phyloP scores from a whole-genome alignment of 306 rosid species.

The Trichosanthes cucumerina region DNA sequence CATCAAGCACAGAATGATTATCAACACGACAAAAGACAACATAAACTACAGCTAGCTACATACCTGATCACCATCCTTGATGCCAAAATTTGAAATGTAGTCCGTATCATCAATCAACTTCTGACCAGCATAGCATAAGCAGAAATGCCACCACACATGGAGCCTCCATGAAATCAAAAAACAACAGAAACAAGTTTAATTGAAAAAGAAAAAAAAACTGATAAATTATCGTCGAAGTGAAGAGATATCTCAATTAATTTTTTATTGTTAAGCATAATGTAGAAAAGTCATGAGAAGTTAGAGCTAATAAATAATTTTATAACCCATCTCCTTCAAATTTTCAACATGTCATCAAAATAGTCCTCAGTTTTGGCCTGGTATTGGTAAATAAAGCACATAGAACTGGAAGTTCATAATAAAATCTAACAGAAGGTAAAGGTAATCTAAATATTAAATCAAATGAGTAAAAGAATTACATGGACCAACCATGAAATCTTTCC shows the following conservation, averaged over 20 bases:
- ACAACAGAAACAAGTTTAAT: background rate
- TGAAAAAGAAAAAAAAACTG: background rate
- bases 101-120: slow-evolving; percentile 47
- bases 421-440: background rate
- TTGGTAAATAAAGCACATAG: background rate
- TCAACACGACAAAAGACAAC: background rate
- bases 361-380: background rate
- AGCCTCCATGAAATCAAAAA: slow-evolving; percentile 40
- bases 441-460: background rate
- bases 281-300: background rate
- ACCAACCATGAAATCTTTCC: slow-evolving; percentile 74
- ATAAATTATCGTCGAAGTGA: background rate
- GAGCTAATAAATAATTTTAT: background rate
- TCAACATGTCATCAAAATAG: background rate
- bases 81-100: slow-evolving; percentile 40
- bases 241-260: background rate
- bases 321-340: background rate
- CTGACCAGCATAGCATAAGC: slow-evolving; percentile 59
- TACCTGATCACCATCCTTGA: slow-evolving; percentile 87
- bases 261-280: background rate
- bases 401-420: background rate
- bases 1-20: background rate
- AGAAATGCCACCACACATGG: slow-evolving; percentile 83
- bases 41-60: slow-evolving; percentile 13
- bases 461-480: background rate